Base-by-base conservation (phyloP, 345 rosid genomes). In the Diplotaxis tenuifolia region DNA sequence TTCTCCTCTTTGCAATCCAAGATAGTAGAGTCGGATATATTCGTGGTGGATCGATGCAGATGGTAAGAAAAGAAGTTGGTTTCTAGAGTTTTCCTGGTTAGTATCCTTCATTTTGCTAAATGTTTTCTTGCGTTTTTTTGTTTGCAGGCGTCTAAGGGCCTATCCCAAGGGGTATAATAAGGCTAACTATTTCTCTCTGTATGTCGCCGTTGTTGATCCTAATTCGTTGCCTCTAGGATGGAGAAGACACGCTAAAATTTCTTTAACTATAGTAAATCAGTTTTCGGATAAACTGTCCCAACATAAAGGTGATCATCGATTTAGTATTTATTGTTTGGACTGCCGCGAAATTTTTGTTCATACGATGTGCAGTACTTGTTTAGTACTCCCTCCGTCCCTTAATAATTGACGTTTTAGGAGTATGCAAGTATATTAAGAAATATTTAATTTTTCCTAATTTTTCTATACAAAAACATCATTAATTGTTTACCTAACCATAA, bases 201-300 rank as follows among this genome's bases (percentile, higher is more conserved):
- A 81, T 71, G 67, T 92, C 21, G 86, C 84, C 65, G 93, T 88
- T 61, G 87, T 87, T 0, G 86, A 85, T 71, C 79, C 77, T 36
- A 25, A 74, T 3, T 49, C 81, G 1, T 68, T 92, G 82, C 87
- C 96, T 3, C 71, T 71, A 70, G 93, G 90, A 70, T 92, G 96
- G 96, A 88, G 83, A 80, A 83, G 92, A 82, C 83, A 80, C 32
- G 89, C 88, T 2, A 84, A n/a, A 22, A 1, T 21, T 22, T 3
- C 32, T 3, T 4, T 92, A 68, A 83, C 87, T 10, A 78, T 92
- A 47, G 84, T 88, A 18, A 87, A 90, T 78, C 92, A 88, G 83
- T 20, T 76, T 23, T 74, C 77, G 59, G 52, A 70, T 36, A 78
- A 80, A 68, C 82, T 62, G 57, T 79, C 91, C 9, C 65, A 9